Evolutionary conservation across 108 stramenopile genomes (phyloP), one percentile per base, ranked within the genome.

Genomic region (Craspedostauros australis): DNA sequence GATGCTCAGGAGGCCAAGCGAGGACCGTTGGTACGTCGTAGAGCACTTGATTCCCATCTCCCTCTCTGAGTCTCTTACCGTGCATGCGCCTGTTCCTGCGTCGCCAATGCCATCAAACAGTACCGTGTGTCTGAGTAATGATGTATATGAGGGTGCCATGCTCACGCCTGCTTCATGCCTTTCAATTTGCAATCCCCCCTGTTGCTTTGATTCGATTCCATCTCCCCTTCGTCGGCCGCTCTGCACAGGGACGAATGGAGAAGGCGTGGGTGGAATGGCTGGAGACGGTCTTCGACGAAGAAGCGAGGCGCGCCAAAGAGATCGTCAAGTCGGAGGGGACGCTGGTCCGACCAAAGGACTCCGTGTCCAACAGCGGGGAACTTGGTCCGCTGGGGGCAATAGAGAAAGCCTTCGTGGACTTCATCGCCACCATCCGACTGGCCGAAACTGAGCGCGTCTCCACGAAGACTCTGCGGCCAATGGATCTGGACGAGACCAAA

Each of bases 281-380:
- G 8, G 54, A 41, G 24, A 39, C 44, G 22, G 89, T 91, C 19
- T 72, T 91, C 37, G 89, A 91, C 63, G 89, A 91, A 62, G 89
- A 91, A 64, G 89, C 80, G 15, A 58, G 75, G 51, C 68, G 89
- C 6, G 89, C 89, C 8, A 55, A 66, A 54, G 60, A 64, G 27
- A 91, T 91, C 44, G 74, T 81, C 23, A 62, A 78, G 21, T 53
- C 66, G 2, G 73, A 82, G 23, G 89, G 89, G 22, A 58, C 69
- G 36, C 48, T 86, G 52, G 68, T 91, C 14, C 77, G 89, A 31
- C 89, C 89, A 15, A 34, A 36, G 23, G 60, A 64, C 14, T 58
- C 51, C 24, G 49, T 25, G 0, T 28, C 60, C 2, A 54, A 54
- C 11, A 65, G 40, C 18, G 40, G 45, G 2, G 64, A 80, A 45